Conservation (phyloP, 192 early-diverging fungal species). For the Linnemannia exigua region DNA sequence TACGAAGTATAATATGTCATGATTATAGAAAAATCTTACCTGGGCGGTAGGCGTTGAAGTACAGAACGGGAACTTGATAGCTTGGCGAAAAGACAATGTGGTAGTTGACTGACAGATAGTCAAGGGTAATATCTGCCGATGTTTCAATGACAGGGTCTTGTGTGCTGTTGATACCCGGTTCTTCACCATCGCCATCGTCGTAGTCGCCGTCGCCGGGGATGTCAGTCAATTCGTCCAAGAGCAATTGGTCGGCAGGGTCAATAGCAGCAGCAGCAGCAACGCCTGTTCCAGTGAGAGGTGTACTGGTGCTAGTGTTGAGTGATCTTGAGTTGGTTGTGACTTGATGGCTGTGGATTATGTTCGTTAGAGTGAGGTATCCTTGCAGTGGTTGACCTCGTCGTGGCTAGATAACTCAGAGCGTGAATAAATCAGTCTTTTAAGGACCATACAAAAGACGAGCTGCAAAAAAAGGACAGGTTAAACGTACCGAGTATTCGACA, state of each 20-base stretch:
- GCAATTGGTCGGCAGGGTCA: constrained; percentile 7
- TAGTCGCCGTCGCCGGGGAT: constrained; percentile 11
- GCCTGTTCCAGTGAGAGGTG: neutral
- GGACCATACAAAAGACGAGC: neutral
- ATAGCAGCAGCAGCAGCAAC: neutral
- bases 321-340: neutral
- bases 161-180: too few relatives aligned
- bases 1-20: too few relatives aligned
- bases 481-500: constrained; percentile 25
- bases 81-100: constrained; percentile 73
- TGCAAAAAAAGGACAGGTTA: neutral
- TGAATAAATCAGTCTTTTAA: neutral
- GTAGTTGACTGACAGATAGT: constrained; percentile 59
- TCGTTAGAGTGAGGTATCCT: constrained; percentile 25
- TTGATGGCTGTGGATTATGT: constrained; percentile 6
- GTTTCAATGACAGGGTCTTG: neutral
- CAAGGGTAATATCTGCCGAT: neutral
- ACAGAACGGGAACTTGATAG: constrained; percentile 72
- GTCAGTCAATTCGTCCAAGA: constrained; percentile 28
- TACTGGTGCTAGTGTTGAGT: neutral
- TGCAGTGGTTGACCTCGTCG: constrained; percentile 16
- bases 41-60: constrained; percentile 66
- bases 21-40: constrained; percentile 25
- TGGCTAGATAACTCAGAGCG: neutral
- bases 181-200: too few relatives aligned